Conservation (phyloP, 73 alveolate genomes). For the Stentor coeruleus region DNA sequence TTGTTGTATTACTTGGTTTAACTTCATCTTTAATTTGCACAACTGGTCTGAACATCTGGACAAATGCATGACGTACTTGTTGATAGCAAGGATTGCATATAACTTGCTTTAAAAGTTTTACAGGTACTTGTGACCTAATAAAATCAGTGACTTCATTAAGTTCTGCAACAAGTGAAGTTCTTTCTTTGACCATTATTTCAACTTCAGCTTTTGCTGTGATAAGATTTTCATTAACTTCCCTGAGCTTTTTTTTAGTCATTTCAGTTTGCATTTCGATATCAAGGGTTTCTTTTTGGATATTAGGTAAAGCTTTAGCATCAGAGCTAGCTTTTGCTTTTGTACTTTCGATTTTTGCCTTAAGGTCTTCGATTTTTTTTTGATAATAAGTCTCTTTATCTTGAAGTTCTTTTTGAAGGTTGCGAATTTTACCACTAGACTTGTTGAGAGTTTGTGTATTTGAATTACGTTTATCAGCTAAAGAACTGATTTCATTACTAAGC, state of each 20-base stretch:
- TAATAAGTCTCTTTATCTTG: background rate
- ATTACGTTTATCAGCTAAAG: background rate
- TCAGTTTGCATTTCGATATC: conserved; percentile 4
- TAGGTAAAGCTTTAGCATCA: background rate
- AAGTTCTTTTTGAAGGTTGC: background rate
- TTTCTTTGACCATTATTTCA: background rate
- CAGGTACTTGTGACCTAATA: conserved; percentile 8
- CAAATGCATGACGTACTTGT: conserved; percentile 11
- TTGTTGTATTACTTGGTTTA: background rate
- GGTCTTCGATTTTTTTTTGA: background rate
- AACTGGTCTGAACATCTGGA: conserved; percentile 19
- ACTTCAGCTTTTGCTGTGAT: background rate
- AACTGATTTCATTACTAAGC: background rate
- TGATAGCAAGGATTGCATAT: background rate
- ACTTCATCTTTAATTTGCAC: background rate
- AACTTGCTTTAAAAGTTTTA: background rate
- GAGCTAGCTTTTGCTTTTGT: background rate
- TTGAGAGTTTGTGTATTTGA: conserved; percentile 12
- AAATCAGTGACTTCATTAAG: background rate
- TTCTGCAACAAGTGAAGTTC: background rate
- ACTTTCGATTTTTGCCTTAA: background rate
- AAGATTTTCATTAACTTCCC: background rate
- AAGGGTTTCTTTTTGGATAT: background rate
- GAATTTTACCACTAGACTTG: background rate
- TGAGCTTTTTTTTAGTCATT: background rate